Evolutionary conservation across 768 basidiomycete genomes (phyloP).

Genomic region (Phaeotremella skinneri): DNA sequence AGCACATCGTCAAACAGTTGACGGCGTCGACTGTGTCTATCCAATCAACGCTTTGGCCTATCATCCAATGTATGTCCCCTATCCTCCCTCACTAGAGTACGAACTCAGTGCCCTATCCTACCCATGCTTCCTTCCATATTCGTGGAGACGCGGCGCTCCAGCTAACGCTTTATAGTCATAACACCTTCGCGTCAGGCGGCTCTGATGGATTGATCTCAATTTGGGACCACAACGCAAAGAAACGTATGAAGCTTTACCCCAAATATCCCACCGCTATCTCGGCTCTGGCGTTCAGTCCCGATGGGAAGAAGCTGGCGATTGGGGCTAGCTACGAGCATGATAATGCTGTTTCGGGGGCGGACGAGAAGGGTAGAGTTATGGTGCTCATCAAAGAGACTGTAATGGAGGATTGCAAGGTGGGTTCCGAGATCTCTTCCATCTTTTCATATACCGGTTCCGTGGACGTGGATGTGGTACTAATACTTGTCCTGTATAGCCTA

Average conservation of each 20-base stretch:
- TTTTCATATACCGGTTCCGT: too few relatives aligned
- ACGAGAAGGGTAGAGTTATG: conserved; percentile 55
- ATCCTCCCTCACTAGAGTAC: neutral
- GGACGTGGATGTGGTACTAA: too few relatives aligned
- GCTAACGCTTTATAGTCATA: conserved; percentile 59
- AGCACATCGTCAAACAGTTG: conserved; percentile 85
- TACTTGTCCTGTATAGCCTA: conserved; percentile 18
- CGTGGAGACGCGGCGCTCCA: neutral
- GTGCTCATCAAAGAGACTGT: conserved; percentile 50
- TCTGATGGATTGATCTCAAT: conserved; percentile 91
- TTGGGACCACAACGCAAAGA: conserved; percentile 97
- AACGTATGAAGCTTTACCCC: conserved; percentile 84
- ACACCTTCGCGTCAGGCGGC: conserved; percentile 93
- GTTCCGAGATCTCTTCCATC: too few relatives aligned
- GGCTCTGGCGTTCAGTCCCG: conserved; percentile 74
- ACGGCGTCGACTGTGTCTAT: conserved; percentile 92
- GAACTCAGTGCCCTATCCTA: neutral
- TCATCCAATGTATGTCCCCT: conserved; percentile 68
- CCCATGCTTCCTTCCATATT: neutral
- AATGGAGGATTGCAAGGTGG: conserved; percentile 50
- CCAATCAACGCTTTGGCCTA: conserved; percentile 94
- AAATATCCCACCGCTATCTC: conserved; percentile 73
- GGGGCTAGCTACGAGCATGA: conserved; percentile 89
- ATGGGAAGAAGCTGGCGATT: conserved; percentile 78
- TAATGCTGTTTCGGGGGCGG: conserved; percentile 71